Evolutionary conservation across 257 asterid species (phyloP).

Genomic region (Solanum lycopersicoides): DNA sequence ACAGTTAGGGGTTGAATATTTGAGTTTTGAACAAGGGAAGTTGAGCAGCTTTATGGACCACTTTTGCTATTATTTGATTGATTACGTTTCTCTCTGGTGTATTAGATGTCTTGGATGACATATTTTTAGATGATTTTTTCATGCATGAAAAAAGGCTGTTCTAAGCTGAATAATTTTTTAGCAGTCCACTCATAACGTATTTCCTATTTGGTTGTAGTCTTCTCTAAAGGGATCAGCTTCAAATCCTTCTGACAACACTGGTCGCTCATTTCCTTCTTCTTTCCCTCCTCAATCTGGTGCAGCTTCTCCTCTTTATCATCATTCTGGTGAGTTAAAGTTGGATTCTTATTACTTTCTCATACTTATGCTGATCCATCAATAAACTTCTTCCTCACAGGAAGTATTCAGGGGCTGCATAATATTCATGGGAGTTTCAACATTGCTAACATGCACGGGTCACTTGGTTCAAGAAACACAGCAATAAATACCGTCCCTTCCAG

Average conservation of each 20-base stretch:
- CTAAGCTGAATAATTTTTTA: not conserved
- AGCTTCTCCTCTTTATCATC: constrained; percentile 51
- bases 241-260: constrained; percentile 53
- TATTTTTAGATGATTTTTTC: not conserved
- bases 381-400: constrained; percentile 27
- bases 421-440: constrained; percentile 61
- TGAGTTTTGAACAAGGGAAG: not conserved
- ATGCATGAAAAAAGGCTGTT: not conserved
- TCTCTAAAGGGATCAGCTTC: constrained; percentile 68
- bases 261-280: constrained; percentile 53
- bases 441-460: constrained; percentile 58
- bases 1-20: not conserved
- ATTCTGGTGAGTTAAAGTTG: constrained; percentile 41
- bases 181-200: not conserved
- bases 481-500: constrained; percentile 52
- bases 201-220: constrained; percentile 38
- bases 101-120: not conserved
- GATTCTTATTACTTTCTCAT: not conserved
- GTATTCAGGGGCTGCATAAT: constrained; percentile 66
- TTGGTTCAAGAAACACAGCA: constrained; percentile 60
- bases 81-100: not conserved
- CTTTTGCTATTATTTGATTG: not conserved
- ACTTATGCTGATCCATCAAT: constrained; percentile 4
- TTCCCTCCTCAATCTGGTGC: constrained; percentile 74
- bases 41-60: not conserved